Evolutionary conservation across 1,139 yeast species (phyloP), one percentile per base, ranked within the genome.

Genomic region (Williopsis jadinii): DNA sequence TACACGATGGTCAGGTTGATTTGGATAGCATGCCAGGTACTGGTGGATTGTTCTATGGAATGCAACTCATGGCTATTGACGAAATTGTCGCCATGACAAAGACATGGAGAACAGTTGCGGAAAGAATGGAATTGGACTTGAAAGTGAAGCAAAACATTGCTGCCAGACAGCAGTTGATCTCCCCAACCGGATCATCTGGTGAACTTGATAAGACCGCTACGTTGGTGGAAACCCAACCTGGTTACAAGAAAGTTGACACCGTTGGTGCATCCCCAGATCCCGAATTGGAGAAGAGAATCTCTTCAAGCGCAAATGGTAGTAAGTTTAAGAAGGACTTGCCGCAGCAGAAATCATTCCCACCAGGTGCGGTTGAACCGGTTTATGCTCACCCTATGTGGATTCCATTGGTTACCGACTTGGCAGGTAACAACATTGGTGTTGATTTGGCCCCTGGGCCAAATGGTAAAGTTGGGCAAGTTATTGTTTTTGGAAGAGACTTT

Each of bases 381-480:
- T 90, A 85, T 63, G 92, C 96, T 2, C 88, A 87, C 60, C 80
- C 87, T 8, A 78, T 75, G 56, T 90, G 97, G 97, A 81, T 90
- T 41, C 97, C 97, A 2, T 62, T 90, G 35, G 76, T 87, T 15
- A 85, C 95, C 11, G 97, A 90, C 59, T 80, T 77, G 45, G 81
- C 84, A 10, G 97, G 97, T 14, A 90, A 90, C 63, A 87, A 87
- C 57, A 80, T 90, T 41, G 97, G 90, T 38, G 71, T 90, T 11
- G 97, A 90, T 62, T 69, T 90, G 46, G 84, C 92, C 3, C 97
- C 97, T 1, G 95, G 86, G 4, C 68, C 77, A 3, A 63, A 67
- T 13, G 95, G 95, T 29, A 68, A 64, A 35, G 73, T 79, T 68
- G 97, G 97, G 12, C 95, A 88, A 60, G 85, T 86, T 26, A 85